Base-by-base conservation (phyloP, 1,139 yeast genomes). In the Pichia sp. region DNA sequence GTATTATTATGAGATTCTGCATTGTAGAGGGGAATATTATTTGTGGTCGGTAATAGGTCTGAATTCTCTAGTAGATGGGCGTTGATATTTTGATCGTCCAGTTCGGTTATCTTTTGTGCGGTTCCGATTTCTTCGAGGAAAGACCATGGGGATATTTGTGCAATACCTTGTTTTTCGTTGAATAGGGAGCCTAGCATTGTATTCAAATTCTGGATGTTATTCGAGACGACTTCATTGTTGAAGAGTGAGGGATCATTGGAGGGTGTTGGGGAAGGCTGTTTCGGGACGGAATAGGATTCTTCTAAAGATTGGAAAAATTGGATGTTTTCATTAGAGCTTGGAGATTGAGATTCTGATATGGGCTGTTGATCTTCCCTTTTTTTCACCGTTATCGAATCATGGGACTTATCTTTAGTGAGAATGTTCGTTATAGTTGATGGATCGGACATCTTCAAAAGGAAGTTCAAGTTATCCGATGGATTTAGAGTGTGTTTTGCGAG, bases 61-160 rank as follows among this genome's bases (percentile, higher is more conserved):
- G n/a, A n/a, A n/a, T n/a, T n/a, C n/a, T n/a, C n/a, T n/a, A n/a
- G n/a, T n/a, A n/a, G n/a, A n/a, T n/a, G n/a, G n/a, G n/a, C n/a
- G n/a, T n/a, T n/a, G n/a, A n/a, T 35, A 21, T 34, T 4, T 5
- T 34, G 28, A 11, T 28, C 19, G n/a, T 35, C 43, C 9, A 38
- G n/a, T 8, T 36, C 34, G 11, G 38, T 6, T n/a, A 40, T n/a
- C 10, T 39, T 39, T 4, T 33, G 33, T 6, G 49, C 3, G 12
- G 46, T 14, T 21, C 44, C 52, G 11, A 54, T 22, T 24, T 53
- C 54, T 34, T 53, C 51, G 7, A 55, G 40, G 19, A 55, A 34
- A 5, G 47, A 36, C 56, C 55, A 55, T 9, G 54, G 48, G 19
- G 49, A 44, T 9, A 28, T 35, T 28, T 42, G 45, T 10, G 47